Base-by-base conservation (phyloP, 108 stramenopile species). In the Mayamaea pseudoterrestris region DNA sequence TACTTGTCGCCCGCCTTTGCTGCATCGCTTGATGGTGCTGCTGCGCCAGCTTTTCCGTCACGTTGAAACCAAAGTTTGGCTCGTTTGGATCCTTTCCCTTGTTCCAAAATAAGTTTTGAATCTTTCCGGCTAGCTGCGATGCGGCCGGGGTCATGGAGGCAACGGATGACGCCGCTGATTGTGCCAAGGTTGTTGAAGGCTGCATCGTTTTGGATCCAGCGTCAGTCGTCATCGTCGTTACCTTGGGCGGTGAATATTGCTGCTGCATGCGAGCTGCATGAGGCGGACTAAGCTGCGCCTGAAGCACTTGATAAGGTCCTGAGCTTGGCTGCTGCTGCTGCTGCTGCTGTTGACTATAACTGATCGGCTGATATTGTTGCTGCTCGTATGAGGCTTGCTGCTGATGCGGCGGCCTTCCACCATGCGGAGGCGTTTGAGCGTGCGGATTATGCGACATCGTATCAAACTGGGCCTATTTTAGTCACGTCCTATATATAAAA, bases 31-130 rank as follows among this genome's bases (percentile, higher is more conserved):
- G 58, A 55, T 70, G 68, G 43, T 73, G 66, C n/a, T 42, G 41
- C 14, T 57, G 47, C 26, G 50, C 61, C 68, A 74, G 66, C 29
- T 60, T 56, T 11, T 63, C 48, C 1, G 69, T 63, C 1, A 68
- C 65, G 13, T 49, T 65, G 23, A 69, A 70, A 2, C 73, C 73
- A 4, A 70, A 35, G 36, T 74, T 74, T 11, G 60, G 61, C 18
- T 53, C 30, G n/a, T 45, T 14, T 31, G 17, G 16, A 14, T 8
- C 41, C 24, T 14, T 44, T 14, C 8, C 37, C 37, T 39, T 20
- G 3, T 8, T 39, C 18, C 5, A 39, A 39, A 20, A 39, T 18
- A 39, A 18, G 37, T 39, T 39, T 14, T 8, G 20, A 39, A 18
- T 39, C 20, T n/a, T n/a, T n/a, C n/a, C n/a, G n/a, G n/a, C n/a